These are phyloP conservation scores for Drechslerella stenobrocha DNA, from an alignment of 2,329 filamentous ascomycete species.

Conservation along the genomic window DNA sequence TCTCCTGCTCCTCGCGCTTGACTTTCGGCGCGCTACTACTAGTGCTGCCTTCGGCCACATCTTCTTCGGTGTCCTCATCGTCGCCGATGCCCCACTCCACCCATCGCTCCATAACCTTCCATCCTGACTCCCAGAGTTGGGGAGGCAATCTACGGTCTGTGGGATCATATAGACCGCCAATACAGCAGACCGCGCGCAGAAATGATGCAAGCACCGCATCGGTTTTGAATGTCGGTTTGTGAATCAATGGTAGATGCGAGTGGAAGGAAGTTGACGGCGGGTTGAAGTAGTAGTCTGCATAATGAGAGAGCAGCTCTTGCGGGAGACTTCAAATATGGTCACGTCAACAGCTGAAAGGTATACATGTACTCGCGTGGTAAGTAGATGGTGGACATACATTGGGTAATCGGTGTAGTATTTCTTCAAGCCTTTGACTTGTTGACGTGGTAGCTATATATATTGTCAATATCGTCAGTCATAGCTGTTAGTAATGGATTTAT, in stretches of 20 bases:
- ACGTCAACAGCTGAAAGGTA: not conserved
- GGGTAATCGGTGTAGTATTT: slow-evolving; percentile 48
- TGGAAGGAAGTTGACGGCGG: slow-evolving; percentile 51
- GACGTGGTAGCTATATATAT: slow-evolving; percentile 25
- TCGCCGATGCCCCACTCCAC: slow-evolving; percentile 51
- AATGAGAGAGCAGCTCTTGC: slow-evolving; percentile 51
- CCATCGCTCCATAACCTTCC: slow-evolving; percentile 53
- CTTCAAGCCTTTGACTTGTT: slow-evolving; percentile 45
- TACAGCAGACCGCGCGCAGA: slow-evolving; percentile 51
- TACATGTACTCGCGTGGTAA: not conserved
- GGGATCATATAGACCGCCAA: slow-evolving; percentile 52
- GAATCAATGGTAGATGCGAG: slow-evolving; percentile 51
- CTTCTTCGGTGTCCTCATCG: slow-evolving; percentile 50
- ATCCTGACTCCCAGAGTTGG: slow-evolving; percentile 53
- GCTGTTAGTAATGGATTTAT: not conserved
- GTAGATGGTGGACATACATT: slow-evolving; percentile 20
- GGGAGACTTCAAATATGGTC: slow-evolving; percentile 45
- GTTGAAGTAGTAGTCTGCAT: slow-evolving; percentile 52
- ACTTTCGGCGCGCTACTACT: slow-evolving; percentile 31
- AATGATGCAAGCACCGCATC: slow-evolving; percentile 51
- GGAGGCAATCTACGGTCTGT: slow-evolving; percentile 51
- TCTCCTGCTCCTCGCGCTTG: slow-evolving; percentile 42
- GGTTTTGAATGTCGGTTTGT: slow-evolving; percentile 52
- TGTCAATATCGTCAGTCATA: slow-evolving; percentile 7
- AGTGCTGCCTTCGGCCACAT: slow-evolving; percentile 26